Evolutionary conservation across 129 eudicot species (phyloP).

Genomic region (Flaveria linearis): DNA sequence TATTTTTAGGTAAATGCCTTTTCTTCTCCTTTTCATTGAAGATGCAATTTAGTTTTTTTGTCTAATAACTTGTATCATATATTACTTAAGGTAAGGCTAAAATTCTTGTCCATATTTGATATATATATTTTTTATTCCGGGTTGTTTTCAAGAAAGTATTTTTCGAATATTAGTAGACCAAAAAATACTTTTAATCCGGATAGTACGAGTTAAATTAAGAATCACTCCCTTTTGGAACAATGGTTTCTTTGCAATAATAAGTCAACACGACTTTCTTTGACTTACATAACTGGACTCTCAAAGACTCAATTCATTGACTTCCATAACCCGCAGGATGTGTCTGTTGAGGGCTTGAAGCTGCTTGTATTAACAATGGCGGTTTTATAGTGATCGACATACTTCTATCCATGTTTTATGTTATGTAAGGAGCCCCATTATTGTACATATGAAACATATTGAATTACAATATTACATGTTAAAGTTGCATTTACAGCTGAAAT

Average conservation of each 20-base stretch:
- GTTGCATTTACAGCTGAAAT: neutral
- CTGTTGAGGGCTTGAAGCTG: neutral
- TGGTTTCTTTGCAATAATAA: neutral
- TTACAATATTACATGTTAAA: neutral
- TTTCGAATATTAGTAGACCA: too few relatives aligned
- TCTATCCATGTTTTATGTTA: neutral
- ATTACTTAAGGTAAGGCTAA: too few relatives aligned
- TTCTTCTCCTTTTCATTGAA: too few relatives aligned
- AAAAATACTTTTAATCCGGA: too few relatives aligned
- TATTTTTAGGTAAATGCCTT: too few relatives aligned
- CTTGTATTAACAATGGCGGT: neutral
- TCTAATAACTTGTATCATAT: too few relatives aligned
- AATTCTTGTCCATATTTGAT: too few relatives aligned
- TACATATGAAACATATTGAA: slow-evolving; percentile 21
- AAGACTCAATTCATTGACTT: neutral
- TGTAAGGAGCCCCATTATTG: slow-evolving; percentile 19
- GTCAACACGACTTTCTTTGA: slow-evolving; percentile 5
- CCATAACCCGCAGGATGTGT: neutral
- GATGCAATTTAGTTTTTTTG: neutral
- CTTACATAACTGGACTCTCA: neutral
- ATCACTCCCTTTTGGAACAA: neutral
- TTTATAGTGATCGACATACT: neutral
- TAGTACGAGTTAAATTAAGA: too few relatives aligned
- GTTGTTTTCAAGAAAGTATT: too few relatives aligned
- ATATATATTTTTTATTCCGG: too few relatives aligned